Percentiles rank a stretch among this genome's conserved stretches.
Conservation (phyloP, 2,329 filamentous ascomycete genomes). For the Leptographium radiaticola region DNA sequence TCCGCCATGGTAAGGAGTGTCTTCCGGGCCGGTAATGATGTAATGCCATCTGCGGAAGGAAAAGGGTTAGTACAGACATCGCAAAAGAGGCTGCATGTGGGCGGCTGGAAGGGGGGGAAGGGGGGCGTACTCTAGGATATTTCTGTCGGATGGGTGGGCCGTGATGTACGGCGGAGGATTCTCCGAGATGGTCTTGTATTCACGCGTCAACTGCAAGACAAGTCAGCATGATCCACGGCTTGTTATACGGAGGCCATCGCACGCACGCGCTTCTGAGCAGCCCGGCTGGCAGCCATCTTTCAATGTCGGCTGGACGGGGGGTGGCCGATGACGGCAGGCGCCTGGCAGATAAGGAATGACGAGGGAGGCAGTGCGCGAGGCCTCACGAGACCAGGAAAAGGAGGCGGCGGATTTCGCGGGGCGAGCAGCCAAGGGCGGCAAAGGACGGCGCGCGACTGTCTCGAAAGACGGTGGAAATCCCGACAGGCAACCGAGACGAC, state of each 20-base stretch:
- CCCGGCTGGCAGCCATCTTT: conserved; percentile 41
- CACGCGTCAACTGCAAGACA: conserved; percentile 38
- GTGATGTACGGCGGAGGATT: conserved; percentile 82
- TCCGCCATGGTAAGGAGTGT: conserved; percentile 85
- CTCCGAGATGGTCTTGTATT: conserved; percentile 48
- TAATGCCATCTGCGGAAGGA: conserved; percentile 63
- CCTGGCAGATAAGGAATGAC: not conserved
- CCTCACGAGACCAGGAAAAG: not conserved
- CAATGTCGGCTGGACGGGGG: no score
- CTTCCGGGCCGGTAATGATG: conserved; percentile 85
- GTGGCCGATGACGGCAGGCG: not conserved
- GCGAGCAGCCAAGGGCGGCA: no score
- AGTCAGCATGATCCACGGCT: no score
- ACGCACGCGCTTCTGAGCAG: conserved; percentile 57
- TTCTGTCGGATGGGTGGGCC: conserved; percentile 78
- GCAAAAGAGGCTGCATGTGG: no score
- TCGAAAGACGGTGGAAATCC: no score
- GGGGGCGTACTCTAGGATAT: conserved; percentile 66
- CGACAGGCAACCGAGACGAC: no score
- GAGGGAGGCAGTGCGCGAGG: not conserved
- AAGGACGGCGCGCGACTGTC: no score
- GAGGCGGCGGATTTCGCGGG: no score
- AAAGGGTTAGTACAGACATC: not conserved
- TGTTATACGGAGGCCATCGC: no score
- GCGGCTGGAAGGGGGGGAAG: not conserved